Base-by-base conservation (phyloP, 208 protist genomes). In the Wallacemonas sp. region DNA sequence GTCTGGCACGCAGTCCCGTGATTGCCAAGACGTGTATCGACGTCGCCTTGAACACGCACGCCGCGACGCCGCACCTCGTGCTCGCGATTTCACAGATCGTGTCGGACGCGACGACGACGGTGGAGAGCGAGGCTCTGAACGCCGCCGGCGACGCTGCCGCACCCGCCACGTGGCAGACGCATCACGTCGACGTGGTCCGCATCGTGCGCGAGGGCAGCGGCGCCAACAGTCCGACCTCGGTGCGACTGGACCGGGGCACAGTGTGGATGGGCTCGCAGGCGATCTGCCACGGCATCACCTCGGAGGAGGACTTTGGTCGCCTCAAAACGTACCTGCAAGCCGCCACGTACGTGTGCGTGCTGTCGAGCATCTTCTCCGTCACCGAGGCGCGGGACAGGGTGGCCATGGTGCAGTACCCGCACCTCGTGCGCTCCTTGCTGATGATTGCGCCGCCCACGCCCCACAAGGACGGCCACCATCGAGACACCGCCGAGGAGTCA, bases 251-350 rank as follows among this genome's bases (percentile, higher is more conserved):
- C 25, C 31, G 63, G 23, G 72, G 67, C 23, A 70, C 45, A 12
- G 33, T 88, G 25, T 83, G 69, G 55, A 82, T 84, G 74, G 81
- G 81, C 2, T 59, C 63, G 3, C 57, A 84, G 48, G 38, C 32
- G 29, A 64, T 87, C 4, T 71, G 76, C 23, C 77, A 76, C 31
- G 57, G 61, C 39, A 72, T 81, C n/a, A 12, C 48, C 12, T 50
- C 42, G 8, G 46, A 72, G 26, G 52, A 67, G 16, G 50, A 75
- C 31, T 88, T 81, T 50, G 46, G 81, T 54, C 75, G 79, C 16
- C 63, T 88, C 11, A 88, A 88, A 57, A 79, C 76, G 7, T 83
- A 81, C 55, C 76, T 89, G 31, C 79, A 89, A 71, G 79, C 82
- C 3, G 79, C 76, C 12, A 81, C 78, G 25, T 85, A 89, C 55